Percentiles rank a stretch among this genome's conserved stretches.
Conservation (phyloP, 1,284 basidiomycete genomes). For the Termitomyces sp. region DNA sequence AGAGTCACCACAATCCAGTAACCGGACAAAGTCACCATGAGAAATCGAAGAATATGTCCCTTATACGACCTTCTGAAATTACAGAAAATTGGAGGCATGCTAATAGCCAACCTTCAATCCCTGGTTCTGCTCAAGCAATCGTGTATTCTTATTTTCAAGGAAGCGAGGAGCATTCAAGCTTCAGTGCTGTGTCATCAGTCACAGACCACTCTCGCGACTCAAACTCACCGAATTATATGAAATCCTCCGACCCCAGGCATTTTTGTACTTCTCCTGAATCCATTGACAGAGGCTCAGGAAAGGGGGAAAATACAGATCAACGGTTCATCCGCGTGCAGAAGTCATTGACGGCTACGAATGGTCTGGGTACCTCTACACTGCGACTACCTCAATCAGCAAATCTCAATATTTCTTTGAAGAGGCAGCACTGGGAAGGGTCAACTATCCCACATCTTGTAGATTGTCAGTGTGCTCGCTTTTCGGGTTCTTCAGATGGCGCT, state of each 20-base stretch:
- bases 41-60: background rate
- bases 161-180: background rate
- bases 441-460: background rate
- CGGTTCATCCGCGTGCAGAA: background rate
- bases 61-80: background rate
- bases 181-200: background rate
- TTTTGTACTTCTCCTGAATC: background rate
- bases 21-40: background rate
- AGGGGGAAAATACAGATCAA: background rate
- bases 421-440: background rate
- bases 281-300: background rate
- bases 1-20: background rate
- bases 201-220: conserved; percentile 2
- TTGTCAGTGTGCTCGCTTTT: background rate
- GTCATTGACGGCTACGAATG: background rate
- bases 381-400: background rate
- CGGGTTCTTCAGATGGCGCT: background rate
- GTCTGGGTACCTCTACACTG: background rate
- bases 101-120: background rate
- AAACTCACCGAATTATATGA: background rate
- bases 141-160: background rate
- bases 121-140: background rate
- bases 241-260: background rate
- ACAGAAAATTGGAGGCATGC: background rate
- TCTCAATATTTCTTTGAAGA: background rate